Base-by-base conservation (phyloP, 2,329 filamentous ascomycete species). In the Cryphonectria nitschkei region DNA sequence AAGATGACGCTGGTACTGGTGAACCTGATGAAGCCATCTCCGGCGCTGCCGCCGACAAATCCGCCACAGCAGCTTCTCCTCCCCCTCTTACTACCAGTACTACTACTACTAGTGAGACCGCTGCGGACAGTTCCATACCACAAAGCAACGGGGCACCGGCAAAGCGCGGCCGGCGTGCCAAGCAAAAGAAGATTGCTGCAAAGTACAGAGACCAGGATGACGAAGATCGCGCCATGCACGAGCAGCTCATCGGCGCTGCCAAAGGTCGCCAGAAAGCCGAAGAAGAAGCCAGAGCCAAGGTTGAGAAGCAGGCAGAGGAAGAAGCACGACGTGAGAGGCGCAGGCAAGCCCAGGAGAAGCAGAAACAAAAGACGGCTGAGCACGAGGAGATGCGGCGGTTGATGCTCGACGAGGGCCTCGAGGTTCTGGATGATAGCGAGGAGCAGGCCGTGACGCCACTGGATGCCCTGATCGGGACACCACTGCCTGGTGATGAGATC, bases 201-300 rank as follows among this genome's bases (percentile, higher is more conserved):
- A 98, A 97, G 79, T 99, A 99, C 82, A 95, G 92, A 62, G 85
- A 97, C 76, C 96, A 98, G 84, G 95, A 98, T 76, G 94, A 97
- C 69, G 95, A 97, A 80, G 96, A 99, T 77, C 93, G 94, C 16
- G 88, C 88, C 8, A 88, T 95, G 0, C 94, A 94, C 43, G 92
- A 98, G 81, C 87, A 90, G 34, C 86, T 98, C n/a, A 89, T 97
- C n/a, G 96, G 96, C 54, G 91, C 93, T 1, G 84, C 87, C 71
- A 86, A 87, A 0, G 91, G 91, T 0, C 87, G 88, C 52, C 87
- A 92, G 75, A 90, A 90, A 73, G 89, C 88, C 19, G 89, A 92
- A 75, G 91, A 90, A 2, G 92, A 93, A 75, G 88, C 88, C 0
- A 85, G 87, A 72, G 89, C 89, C 52, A 93, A 92, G 79, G 89